Conservation (phyloP, 176 grass and related monocot species). For the Chloris gayana region DNA sequence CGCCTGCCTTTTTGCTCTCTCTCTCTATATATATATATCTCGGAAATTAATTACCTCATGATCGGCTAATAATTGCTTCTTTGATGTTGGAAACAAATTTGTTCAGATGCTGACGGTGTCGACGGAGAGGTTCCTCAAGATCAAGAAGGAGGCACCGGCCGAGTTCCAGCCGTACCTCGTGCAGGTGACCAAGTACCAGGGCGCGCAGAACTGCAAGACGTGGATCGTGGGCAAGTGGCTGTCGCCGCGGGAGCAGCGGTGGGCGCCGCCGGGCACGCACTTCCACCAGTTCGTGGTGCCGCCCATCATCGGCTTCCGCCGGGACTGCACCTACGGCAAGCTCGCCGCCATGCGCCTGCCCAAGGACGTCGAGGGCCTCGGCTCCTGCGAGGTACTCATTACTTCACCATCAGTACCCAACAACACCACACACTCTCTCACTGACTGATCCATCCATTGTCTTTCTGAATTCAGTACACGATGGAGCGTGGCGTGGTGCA, state of each 20-base stretch:
- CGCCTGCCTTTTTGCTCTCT: too few relatives aligned
- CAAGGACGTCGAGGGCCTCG: slow-evolving; percentile 85
- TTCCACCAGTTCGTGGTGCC: slow-evolving; percentile 99
- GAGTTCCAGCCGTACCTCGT: slow-evolving; percentile 77
- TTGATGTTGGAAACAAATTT: too few relatives aligned
- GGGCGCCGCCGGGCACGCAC: slow-evolving; percentile 80
- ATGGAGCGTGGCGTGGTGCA: slow-evolving; percentile 90
- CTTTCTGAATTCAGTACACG: slow-evolving; percentile 58
- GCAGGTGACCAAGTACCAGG: slow-evolving; percentile 90
- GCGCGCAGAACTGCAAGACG: slow-evolving; percentile 81
- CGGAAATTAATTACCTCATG: too few relatives aligned
- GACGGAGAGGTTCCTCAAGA: slow-evolving; percentile 73
- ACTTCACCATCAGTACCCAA: too few relatives aligned
- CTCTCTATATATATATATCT: too few relatives aligned
- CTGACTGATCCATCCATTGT: not conserved
- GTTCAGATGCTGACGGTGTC: slow-evolving; percentile 81
- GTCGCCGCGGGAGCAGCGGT: slow-evolving; percentile 75
- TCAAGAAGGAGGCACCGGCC: slow-evolving; percentile 72
- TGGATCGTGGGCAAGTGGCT: slow-evolving; percentile 98
- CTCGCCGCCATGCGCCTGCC: slow-evolving; percentile 91
- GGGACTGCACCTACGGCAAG: slow-evolving; percentile 91
- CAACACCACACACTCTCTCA: not conserved
- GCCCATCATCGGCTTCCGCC: slow-evolving; percentile 76
- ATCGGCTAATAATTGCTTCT: too few relatives aligned
- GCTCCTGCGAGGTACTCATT: slow-evolving; percentile 64